Conservation (phyloP, 148 eudicot genomes). For the Polygonum maritimum region DNA sequence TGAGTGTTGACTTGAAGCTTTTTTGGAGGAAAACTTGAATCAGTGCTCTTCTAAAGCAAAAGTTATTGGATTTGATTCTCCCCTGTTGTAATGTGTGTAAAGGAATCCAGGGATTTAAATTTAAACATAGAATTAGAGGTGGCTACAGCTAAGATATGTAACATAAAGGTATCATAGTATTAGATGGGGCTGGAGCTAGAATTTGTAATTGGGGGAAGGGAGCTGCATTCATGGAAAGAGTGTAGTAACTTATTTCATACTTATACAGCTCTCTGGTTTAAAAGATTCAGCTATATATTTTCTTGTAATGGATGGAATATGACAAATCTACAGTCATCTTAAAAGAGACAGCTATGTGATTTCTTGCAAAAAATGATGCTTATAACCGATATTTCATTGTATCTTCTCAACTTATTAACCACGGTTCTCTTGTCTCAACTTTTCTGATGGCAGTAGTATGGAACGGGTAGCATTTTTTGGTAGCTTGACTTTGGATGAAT, state of each 20-base stretch:
- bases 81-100: background rate
- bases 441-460: background rate
- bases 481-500: background rate
- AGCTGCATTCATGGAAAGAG: background rate
- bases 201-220: background rate
- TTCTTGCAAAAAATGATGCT: background rate
- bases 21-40: background rate
- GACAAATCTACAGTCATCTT: background rate
- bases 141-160: background rate
- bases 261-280: background rate
- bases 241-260: background rate
- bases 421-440: background rate
- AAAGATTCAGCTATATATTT: background rate
- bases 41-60: background rate
- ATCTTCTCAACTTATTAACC: background rate
- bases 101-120: background rate
- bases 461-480: background rate
- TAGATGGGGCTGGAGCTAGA: background rate
- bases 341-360: background rate
- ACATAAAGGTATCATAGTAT: background rate
- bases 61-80: background rate
- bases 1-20: conserved; percentile 12
- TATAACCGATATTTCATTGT: background rate
- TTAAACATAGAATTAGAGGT: background rate
- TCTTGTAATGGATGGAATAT: background rate